These are phyloP conservation scores for Diaporthe vexans DNA, from an alignment of 2,329 filamentous ascomycete species.

Conservation along the genomic window DNA sequence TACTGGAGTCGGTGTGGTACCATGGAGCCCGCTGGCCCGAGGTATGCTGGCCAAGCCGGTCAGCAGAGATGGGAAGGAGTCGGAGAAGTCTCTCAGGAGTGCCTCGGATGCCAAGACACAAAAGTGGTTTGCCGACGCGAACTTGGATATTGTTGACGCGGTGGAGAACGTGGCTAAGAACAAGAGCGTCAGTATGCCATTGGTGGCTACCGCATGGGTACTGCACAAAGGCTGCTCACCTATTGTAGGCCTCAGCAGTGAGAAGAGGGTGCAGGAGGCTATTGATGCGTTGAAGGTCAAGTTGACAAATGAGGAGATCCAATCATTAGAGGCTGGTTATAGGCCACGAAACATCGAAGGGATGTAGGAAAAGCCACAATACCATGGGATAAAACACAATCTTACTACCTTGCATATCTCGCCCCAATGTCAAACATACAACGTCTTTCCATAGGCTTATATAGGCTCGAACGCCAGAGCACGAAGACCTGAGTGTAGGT, in stretches of 20 bases:
- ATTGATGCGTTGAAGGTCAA: constrained; percentile 13
- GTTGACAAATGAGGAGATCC: constrained; percentile 12
- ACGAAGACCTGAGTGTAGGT: too few relatives aligned
- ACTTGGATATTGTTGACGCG: constrained; percentile 50
- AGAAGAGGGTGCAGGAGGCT: background rate
- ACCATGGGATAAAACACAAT: background rate
- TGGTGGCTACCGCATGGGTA: constrained; percentile 71
- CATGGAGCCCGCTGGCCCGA: constrained; percentile 51
- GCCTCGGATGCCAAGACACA: constrained; percentile 53
- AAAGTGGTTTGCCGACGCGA: constrained; percentile 58
- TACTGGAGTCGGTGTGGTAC: constrained; percentile 54
- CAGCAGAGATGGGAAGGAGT: background rate
- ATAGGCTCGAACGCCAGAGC: too few relatives aligned
- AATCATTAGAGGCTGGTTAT: background rate
- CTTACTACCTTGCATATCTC: too few relatives aligned
- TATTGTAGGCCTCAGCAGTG: constrained; percentile 66
- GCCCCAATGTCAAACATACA: too few relatives aligned
- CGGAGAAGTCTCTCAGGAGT: constrained; percentile 45
- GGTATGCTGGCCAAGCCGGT: constrained; percentile 51
- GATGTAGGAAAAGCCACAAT: background rate
- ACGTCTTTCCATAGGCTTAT: too few relatives aligned
- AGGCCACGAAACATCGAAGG: constrained; percentile 10
- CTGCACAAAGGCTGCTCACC: constrained; percentile 62
- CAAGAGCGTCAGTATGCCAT: constrained; percentile 69
- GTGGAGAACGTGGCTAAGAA: constrained; percentile 50